These are phyloP conservation scores for Trichoderma koningiopsis DNA, from an alignment of 2,329 filamentous ascomycete species.

Conservation along the genomic window DNA sequence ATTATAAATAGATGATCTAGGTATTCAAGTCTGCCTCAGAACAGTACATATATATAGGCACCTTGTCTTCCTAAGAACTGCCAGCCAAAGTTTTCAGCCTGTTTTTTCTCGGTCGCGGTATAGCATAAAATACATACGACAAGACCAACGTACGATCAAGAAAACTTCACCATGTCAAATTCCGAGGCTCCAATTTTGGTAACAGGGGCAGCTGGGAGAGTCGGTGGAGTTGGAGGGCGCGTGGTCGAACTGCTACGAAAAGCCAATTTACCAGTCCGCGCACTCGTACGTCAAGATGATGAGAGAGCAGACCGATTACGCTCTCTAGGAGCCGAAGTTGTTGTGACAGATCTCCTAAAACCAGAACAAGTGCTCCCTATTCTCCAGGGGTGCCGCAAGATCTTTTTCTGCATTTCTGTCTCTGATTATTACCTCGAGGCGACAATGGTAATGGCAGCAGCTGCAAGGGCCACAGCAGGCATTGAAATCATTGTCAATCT, in stretches of 20 bases:
- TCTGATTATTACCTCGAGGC: neutral
- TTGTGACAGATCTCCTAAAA: neutral
- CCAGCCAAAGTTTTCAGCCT: neutral
- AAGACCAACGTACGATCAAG: neutral
- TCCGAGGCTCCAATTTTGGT: neutral
- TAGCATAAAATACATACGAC: neutral
- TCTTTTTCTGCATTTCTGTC: conserved; percentile 3
- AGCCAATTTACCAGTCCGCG: neutral
- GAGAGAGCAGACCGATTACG: neutral
- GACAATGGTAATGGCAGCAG: conserved; percentile 8
- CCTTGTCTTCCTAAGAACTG: neutral
- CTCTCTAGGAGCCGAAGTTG: neutral
- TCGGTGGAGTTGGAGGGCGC: neutral
- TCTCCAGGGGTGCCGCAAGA: neutral
- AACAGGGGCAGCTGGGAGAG: neutral
- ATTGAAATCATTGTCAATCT: neutral
- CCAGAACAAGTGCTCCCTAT: neutral
- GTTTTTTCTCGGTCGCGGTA: neutral
- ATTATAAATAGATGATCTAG: neutral
- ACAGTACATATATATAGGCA: neutral
- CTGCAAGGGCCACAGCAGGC: neutral
- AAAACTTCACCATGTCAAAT: neutral
- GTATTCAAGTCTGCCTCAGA: neutral
- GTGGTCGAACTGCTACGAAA: neutral
- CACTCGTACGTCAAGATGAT: neutral